Evolutionary conservation across 805 yeast species (phyloP).

Genomic region (Saturnispora quitensis): DNA sequence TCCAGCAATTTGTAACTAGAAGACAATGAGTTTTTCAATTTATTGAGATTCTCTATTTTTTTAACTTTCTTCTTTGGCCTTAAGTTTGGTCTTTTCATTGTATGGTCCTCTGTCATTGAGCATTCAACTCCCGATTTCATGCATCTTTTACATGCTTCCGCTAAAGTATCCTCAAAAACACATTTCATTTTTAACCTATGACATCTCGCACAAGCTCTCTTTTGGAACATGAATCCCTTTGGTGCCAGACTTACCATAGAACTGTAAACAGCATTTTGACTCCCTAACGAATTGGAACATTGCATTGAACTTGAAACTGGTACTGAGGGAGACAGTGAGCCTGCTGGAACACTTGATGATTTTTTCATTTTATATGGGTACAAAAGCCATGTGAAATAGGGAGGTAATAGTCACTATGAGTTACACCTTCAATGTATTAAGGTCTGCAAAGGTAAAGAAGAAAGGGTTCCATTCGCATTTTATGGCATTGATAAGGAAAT

Average conservation of each 20-base stretch:
- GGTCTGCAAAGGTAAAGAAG: not conserved
- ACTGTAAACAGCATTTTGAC: not conserved
- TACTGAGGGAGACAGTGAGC: not conserved
- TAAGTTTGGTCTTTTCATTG: conserved; percentile 20
- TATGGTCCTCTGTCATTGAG: conserved; percentile 43
- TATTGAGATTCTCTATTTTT: conserved; percentile 22
- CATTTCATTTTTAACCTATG: conserved; percentile 46
- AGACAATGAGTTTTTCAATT: conserved; percentile 21
- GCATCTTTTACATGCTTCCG: conserved; percentile 38
- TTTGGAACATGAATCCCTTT: not conserved
- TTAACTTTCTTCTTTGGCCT: conserved; percentile 23
- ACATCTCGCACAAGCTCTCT: conserved; percentile 47
- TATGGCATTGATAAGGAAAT: not conserved
- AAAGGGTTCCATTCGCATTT: not conserved
- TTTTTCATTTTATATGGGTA: not conserved
- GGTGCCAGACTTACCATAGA: not conserved
- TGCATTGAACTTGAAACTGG: not conserved
- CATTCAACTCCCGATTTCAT: conserved; percentile 35
- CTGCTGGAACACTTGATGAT: not conserved
- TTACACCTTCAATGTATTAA: not conserved
- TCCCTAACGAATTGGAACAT: not conserved
- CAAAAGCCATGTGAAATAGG: not conserved
- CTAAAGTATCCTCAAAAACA: conserved; percentile 38
- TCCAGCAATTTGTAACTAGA: conserved; percentile 20
- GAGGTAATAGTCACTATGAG: not conserved